phyloP scores from a whole-genome alignment of 148 eudicot species.

The Silene uniflora region DNA sequence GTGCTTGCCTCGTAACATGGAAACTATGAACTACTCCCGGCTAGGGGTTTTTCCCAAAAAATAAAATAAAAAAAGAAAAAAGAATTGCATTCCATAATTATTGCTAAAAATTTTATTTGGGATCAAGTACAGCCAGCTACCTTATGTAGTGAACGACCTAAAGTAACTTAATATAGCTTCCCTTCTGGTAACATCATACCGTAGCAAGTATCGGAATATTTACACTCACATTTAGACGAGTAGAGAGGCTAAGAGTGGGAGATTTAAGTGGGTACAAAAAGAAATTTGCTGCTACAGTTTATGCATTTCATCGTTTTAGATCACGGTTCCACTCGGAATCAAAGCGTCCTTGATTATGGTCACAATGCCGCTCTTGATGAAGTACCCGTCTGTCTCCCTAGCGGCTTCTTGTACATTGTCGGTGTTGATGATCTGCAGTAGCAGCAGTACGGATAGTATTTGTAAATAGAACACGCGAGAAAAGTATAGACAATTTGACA shows the following conservation, averaged over 20 bases:
- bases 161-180: neutral
- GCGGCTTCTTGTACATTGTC: slow-evolving; percentile 95
- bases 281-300: neutral
- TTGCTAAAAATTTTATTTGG: slow-evolving; percentile 3
- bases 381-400: slow-evolving; percentile 94
- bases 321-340: slow-evolving; percentile 76
- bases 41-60: too few relatives aligned
- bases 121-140: neutral
- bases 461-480: neutral
- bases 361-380: slow-evolving; percentile 93
- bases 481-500: neutral
- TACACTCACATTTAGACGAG: slow-evolving; percentile 5
- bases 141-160: neutral
- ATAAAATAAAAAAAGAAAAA: too few relatives aligned
- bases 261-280: neutral
- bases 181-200: neutral
- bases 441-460: neutral
- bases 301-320: slow-evolving; percentile 28
- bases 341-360: slow-evolving; percentile 90
- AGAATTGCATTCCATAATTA: neutral
- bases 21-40: too few relatives aligned
- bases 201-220: slow-evolving; percentile 8
- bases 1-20: too few relatives aligned
- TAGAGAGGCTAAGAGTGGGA: neutral
- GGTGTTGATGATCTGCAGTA: slow-evolving; percentile 63